Evolutionary conservation across 1,284 basidiomycete species (phyloP).

Genomic region (Mycosarcoma maydis): DNA sequence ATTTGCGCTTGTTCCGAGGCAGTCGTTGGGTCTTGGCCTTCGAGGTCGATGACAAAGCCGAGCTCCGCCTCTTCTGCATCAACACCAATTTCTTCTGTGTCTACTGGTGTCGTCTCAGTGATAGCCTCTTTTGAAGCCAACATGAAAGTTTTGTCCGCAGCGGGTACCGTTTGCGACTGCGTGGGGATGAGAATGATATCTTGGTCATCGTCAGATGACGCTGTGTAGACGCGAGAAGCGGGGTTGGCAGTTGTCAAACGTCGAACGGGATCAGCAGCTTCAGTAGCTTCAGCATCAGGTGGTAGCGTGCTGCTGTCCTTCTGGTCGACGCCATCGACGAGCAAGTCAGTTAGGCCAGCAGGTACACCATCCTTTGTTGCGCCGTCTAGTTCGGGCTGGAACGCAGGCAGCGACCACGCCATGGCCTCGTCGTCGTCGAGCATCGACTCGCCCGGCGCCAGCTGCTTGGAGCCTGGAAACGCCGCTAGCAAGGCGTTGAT

Average conservation of each 20-base stretch:
- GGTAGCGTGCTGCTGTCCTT: too few relatives aligned
- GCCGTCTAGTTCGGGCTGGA: conserved; percentile 13
- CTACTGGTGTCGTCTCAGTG: conserved; percentile 5
- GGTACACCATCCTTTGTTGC: background rate
- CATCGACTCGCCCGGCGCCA: conserved; percentile 42
- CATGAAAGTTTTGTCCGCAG: background rate
- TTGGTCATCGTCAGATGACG: conserved; percentile 25
- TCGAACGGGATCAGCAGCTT: too few relatives aligned
- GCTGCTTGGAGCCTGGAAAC: conserved; percentile 48
- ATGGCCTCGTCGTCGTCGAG: conserved; percentile 19
- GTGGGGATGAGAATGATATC: conserved; percentile 28
- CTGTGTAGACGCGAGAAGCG: conserved; percentile 5
- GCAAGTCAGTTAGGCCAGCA: too few relatives aligned
- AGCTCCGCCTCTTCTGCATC: conserved; percentile 23
- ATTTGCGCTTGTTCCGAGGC: background rate
- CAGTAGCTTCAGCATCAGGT: too few relatives aligned
- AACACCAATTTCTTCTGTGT: conserved; percentile 5
- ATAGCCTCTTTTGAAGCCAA: background rate
- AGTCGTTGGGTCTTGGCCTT: conserved; percentile 26
- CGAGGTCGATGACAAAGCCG: conserved; percentile 45
- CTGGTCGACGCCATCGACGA: too few relatives aligned
- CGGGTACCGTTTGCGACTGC: conserved; percentile 1
- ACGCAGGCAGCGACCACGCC: conserved; percentile 27
- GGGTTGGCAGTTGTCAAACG: too few relatives aligned
- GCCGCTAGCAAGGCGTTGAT: conserved; percentile 44